Evolutionary conservation across 2,329 filamentous ascomycete species (phyloP), one percentile per base, ranked within the genome.

Genomic region (Ceratocystis ficicola): DNA sequence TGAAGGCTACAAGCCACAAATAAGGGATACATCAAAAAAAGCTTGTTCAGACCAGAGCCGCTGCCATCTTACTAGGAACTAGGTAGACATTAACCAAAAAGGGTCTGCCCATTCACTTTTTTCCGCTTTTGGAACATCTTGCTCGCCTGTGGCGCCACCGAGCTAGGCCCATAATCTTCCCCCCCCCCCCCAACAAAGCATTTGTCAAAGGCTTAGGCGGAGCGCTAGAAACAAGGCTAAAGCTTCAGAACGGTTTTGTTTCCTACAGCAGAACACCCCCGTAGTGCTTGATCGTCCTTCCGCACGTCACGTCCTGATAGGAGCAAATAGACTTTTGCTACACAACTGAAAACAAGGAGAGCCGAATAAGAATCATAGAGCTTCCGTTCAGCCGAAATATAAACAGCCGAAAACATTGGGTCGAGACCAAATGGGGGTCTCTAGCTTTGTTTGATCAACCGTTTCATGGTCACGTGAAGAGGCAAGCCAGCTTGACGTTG

Each of bases 281-380:
- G 55, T 36, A 32, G 55, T 59, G 55, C 55, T 59, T 59, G 55
- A 59, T 59, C 55, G 55, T 59, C 55, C 28, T 59, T 36, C 55
- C 55, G 55, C 55, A 32, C 17, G 55, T 59, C 55, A 59, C 4
- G 55, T 20, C 55, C 17, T 59, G 17, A 17, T 36, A 32, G 55
- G 32, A 36, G 30, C 55, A 59, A n/a, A 36, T 10, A 12, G 36
- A 52, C 48, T 3, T 59, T 8, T 30, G 55, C 28, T 59, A 30
- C 55, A 20, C 55, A n/a, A 59, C 5, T 36, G 30, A 59, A 59
- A 59, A 59, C 48, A 52, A 52, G 48, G 48, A 59, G 30, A 59
- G n/a, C 17, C 28, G 30, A 59, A 8, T 10, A 59, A 36, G 30
- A 59, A 36, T 17, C 55, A 25, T 3, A 3, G 1, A 41, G 1